Evolutionary conservation across 208 protist species (phyloP), one percentile per base, ranked within the genome.

Genomic region (Crithidia mellificae): DNA sequence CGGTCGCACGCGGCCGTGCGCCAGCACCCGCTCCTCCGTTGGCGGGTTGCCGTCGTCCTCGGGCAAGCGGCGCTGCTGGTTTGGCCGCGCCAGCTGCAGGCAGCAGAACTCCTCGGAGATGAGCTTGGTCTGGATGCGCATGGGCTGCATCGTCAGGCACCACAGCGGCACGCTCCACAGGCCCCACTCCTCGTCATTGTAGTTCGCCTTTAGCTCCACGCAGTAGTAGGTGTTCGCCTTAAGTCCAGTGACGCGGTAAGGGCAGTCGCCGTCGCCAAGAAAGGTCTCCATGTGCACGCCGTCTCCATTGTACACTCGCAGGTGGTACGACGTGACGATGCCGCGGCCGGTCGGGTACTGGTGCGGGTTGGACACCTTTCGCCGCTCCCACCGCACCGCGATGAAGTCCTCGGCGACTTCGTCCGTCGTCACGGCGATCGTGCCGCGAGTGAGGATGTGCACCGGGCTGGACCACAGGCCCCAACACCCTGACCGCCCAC

Each of bases 141-240:
- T 80, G n/a, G 79, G 84, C 65, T 85, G 82, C 90, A 97, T 94
- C 49, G 93, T 96, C 44, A 96, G 81, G 64, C 88, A 96, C 88
- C 90, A 93, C 66, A 96, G 74, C 46, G 91, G 91, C 36, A 83
- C 84, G 46, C 90, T 94, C 91, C 93, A 97, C 54, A 91, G 72
- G 12, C 91, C 93, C 91, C 93, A 97, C 77, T 96, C 91, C 72
- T 96, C 90, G 65, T 96, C 91, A 66, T 96, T 97, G 81, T 97
- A 97, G 73, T 95, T 89, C 47, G 93, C 93, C 81, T 94, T 95
- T 15, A 97, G 82, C 71, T 94, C 88, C 8, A 95, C 78, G 59
- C 91, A 93, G 86, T 97, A 97, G 69, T 93, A 94, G 12, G 84
- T 96, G 74, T 97, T 88, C n/a, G 93, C 82, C 54, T 47, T 73